These are phyloP conservation scores for Termitomyces sp. DNA, from an alignment of 768 basidiomycete genomes.

Conservation along the genomic window DNA sequence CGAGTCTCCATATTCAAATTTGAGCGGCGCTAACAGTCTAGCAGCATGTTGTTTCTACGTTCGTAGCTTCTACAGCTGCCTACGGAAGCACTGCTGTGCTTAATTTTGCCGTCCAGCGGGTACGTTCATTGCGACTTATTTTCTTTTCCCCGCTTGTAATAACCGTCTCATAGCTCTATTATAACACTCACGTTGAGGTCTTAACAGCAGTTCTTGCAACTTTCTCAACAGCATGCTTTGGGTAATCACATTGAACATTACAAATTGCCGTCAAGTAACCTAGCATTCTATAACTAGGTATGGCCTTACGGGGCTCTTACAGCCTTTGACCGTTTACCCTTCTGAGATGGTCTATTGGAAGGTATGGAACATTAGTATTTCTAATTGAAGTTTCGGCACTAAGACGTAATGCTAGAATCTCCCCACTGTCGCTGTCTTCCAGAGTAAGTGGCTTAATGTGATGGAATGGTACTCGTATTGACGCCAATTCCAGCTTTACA, in stretches of 20 bases:
- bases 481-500: conserved; percentile 36
- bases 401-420: conserved; percentile 33
- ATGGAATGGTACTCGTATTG: background rate
- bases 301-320: conserved; percentile 54
- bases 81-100: conserved; percentile 48
- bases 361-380: conserved; percentile 28
- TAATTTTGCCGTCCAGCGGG: conserved; percentile 61
- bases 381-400: background rate
- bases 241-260: conserved; percentile 27
- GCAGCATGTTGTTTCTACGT: conserved; percentile 54
- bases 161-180: conserved; percentile 45
- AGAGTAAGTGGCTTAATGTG: conserved; percentile 30
- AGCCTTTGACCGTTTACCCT: conserved; percentile 56
- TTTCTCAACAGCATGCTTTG: conserved; percentile 63
- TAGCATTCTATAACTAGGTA: conserved; percentile 32
- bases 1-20: background rate
- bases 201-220: conserved; percentile 57
- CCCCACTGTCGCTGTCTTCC: conserved; percentile 57
- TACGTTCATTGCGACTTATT: conserved; percentile 15
- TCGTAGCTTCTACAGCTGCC: conserved; percentile 56
- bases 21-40: background rate
- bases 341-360: conserved; percentile 64
- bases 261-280: background rate
- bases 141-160: background rate
- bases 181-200: conserved; percentile 50